A percentile compares a stretch with the other conserved stretches of the same genome.
Evolutionary conservation across 2,329 filamentous ascomycete species (phyloP).

Genomic region (Domatiomyces globalis): DNA sequence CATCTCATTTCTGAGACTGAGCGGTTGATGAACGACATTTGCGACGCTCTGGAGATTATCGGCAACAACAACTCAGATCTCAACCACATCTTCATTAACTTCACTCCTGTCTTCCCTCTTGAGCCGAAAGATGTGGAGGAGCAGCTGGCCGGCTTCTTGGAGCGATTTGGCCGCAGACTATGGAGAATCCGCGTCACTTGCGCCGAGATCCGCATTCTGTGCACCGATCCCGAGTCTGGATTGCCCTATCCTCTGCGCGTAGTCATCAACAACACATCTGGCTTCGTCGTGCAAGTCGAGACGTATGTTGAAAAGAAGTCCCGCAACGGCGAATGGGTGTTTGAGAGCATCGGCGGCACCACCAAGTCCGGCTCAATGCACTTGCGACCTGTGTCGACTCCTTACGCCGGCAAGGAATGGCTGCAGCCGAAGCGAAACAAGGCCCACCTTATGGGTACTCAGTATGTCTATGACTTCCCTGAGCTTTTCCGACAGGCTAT

Average conservation of each 20-base stretch:
- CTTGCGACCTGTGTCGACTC: slow-evolving; percentile 73
- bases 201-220: slow-evolving; percentile 96
- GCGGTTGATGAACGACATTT: slow-evolving; percentile 90
- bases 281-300: slow-evolving; percentile 94
- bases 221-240: slow-evolving; percentile 75
- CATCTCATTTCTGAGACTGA: slow-evolving; percentile 97
- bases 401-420: slow-evolving; percentile 97
- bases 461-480: slow-evolving; percentile 99
- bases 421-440: slow-evolving; percentile 98
- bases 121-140: slow-evolving; percentile 80
- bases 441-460: slow-evolving; percentile 96
- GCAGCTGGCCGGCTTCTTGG: slow-evolving; percentile 85
- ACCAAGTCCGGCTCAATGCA: slow-evolving; percentile 95
- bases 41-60: slow-evolving; percentile 94
- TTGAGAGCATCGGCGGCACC: slow-evolving; percentile 92
- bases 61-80: slow-evolving; percentile 98
- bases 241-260: slow-evolving; percentile 84
- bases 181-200: slow-evolving; percentile 95
- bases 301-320: slow-evolving; percentile 96
- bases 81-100: slow-evolving; percentile 99
- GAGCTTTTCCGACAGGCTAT: slow-evolving; percentile 97
- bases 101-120: slow-evolving; percentile 89
- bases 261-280: slow-evolving; percentile 94
- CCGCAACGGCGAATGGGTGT: slow-evolving; percentile 95
- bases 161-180: slow-evolving; percentile 84